These are phyloP conservation scores for Endotrypanum monterogeii DNA, from an alignment of 208 protist species.

Conservation along the genomic window DNA sequence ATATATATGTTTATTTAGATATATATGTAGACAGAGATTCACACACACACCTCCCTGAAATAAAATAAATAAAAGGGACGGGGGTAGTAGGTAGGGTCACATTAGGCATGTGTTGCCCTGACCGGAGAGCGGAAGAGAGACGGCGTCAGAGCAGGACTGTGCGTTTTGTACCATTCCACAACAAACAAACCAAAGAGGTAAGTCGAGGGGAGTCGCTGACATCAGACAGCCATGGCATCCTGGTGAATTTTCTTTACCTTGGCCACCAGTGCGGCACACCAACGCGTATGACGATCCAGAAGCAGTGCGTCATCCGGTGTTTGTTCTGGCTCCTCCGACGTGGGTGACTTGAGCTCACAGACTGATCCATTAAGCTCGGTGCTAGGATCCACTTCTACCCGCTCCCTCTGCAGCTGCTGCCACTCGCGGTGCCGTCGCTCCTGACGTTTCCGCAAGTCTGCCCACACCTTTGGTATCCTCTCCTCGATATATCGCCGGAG, in stretches of 20 bases:
- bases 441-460: slow-evolving; percentile 50
- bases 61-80: no score
- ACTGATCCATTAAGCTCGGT: background rate
- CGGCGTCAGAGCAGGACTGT: no score
- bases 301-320: slow-evolving; percentile 42
- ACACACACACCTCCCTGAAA: no score
- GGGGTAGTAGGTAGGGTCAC: no score
- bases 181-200: no score
- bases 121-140: no score
- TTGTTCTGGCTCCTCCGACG: slow-evolving; percentile 3
- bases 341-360: background rate
- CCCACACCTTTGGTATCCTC: slow-evolving; percentile 55
- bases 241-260: slow-evolving; percentile 40
- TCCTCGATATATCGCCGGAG: slow-evolving; percentile 30
- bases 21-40: no score
- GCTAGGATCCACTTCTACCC: slow-evolving; percentile 10
- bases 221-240: background rate
- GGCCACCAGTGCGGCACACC: slow-evolving; percentile 36
- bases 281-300: slow-evolving; percentile 42
- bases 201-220: background rate
- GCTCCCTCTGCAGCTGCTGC: slow-evolving; percentile 25
- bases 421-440: slow-evolving; percentile 32
- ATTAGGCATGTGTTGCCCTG: no score
- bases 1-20: no score
- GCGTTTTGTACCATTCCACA: no score